Evolutionary conservation across 805 yeast species (phyloP), one percentile per base, ranked within the genome.

Genomic region (Metschnikowia arizonensis): DNA sequence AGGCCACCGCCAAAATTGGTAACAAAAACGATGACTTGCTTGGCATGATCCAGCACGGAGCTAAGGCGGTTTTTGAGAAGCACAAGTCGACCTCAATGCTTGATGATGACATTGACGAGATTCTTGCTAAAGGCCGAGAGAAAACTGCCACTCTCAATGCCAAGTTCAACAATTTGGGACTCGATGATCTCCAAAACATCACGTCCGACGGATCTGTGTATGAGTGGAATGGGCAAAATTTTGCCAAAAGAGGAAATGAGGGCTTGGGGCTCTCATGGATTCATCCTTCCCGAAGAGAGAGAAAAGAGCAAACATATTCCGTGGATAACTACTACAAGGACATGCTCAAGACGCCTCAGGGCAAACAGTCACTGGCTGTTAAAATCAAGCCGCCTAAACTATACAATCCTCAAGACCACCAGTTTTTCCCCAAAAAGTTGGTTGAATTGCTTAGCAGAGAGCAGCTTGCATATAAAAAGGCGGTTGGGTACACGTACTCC

Each of bases 31-130:
- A 88, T 57, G 98, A 90, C 59, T 77, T 91, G 56, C 68, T 91
- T 19, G 88, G 85, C 40, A 93, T 93, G 98, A 91, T 91, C 63
- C 98, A 91, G 64, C 96, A 84, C 64, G 99, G 99, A 47, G 99
- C 99, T 1, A 83, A 85, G 61, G 80, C 82, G 36, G 90, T 93
- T 15, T 85, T 93, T 62, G 91, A 86, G 50, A 64, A 74, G 18
- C 54, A 49, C 26, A 59, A 59, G 1, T 60, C 54, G 24, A 46
- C 55, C 5, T 53, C 61, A 47, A 59, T 58, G 63, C 65, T 60
- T 46, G 81, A 79, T 45, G 83, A 78, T 44, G 96, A 91, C 62
- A 87, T 91, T 50, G 98, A 91, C 43, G 83, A 76, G 0, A 88
- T 93, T 56, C 73, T 93, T 55, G 76, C 75, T 48, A 79, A 79